Conservation (phyloP, 371 early-diverging fungal species). For the Rhizopus stolonifer region DNA sequence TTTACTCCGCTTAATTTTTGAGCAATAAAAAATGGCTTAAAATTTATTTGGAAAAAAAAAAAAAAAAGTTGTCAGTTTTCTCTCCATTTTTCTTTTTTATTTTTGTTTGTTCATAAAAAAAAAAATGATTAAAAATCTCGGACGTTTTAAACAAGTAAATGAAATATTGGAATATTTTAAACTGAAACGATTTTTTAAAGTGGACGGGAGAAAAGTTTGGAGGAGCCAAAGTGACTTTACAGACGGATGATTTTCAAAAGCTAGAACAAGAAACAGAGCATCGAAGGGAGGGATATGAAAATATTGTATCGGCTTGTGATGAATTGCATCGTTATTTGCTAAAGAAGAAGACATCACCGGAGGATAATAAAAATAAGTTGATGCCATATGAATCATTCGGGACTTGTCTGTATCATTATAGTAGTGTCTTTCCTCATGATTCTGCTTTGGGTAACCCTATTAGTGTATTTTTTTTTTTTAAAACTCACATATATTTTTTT, state of each 20-base stretch:
- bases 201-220: constrained; percentile 55
- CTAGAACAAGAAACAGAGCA: constrained; percentile 37
- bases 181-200: constrained; percentile 25
- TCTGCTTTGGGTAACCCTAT: constrained; percentile 55
- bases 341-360: constrained; percentile 58
- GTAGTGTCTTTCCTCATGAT: constrained; percentile 56
- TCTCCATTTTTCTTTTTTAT: neutral
- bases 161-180: neutral
- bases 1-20: too few relatives aligned
- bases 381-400: constrained; percentile 65
- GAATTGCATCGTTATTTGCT: constrained; percentile 29
- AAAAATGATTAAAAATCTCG: constrained; percentile 66
- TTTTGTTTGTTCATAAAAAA: neutral
- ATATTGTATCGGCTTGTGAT: constrained; percentile 32
- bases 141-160: constrained; percentile 67
- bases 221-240: constrained; percentile 42
- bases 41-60: too few relatives aligned
- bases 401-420: constrained; percentile 58
- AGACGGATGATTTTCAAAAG: constrained; percentile 48
- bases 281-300: constrained; percentile 36
- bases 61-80: neutral
- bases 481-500: neutral
- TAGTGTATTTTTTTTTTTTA: neutral
- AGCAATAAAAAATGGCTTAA: too few relatives aligned
- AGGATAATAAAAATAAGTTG: constrained; percentile 60